Base-by-base conservation (phyloP, 371 early-diverging fungal genomes). In the Saksenaea oblongispora region DNA sequence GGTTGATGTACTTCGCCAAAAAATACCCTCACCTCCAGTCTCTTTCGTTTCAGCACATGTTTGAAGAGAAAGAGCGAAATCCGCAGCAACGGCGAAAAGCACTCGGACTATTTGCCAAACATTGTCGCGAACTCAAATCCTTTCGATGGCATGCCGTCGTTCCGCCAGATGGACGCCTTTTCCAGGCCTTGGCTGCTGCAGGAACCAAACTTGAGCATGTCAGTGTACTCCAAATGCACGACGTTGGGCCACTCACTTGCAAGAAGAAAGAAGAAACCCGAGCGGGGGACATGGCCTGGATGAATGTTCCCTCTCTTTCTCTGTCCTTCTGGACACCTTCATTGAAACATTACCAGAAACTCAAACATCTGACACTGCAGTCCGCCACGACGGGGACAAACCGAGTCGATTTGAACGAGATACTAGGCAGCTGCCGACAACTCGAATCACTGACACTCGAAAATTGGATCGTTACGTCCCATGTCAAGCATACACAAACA, bases 1-100 rank as follows among this genome's bases (percentile, higher is more conserved):
- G 59, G 59, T 5, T 59, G 47, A 28, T 59, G 26, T 59, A 59
- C 31, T 59, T 59, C 27, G 59, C 59, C 2, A 17, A 41, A 13
- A 59, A 59, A 18, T 59, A 59, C 17, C 59, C 59, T 2, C 11
- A 27, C n/a, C 59, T 59, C 22, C 51, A 47, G 18, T 22, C n/a
- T 11, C 9, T 47, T n/a, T n/a, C 51, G 2, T 47, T 47, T 22
- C 51, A 47, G 24, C 51, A 47, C 11, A 47, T 47, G 26, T 22
- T 47, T 22, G 51, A 47, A 47, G 51, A 47, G 1, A 47, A 47
- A 11, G 51, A 26, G 11, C 51, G 27, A 22, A 17, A 47, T n/a
- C 51, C 27, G 51, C 51, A 22, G 22, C 51, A 22, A 47, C 24
- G 51, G 22, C 22, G 24, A 22, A 17, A 17, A 22, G 51, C 51